phyloP scores from a whole-genome alignment of 192 early-diverging fungal species.

The Gonapodya sp. region DNA sequence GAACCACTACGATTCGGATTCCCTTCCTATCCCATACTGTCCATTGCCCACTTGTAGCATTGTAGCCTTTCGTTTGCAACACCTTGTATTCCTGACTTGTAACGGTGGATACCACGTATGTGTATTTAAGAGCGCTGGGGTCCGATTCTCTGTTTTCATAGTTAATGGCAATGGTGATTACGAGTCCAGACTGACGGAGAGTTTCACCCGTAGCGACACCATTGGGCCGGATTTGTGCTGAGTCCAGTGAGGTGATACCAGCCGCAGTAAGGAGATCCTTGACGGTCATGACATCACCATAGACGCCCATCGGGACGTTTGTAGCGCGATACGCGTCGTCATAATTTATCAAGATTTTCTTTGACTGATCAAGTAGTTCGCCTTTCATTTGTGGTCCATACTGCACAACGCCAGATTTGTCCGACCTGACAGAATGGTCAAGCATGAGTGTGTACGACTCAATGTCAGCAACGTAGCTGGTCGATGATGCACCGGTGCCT shows the following conservation, averaged over 20 bases:
- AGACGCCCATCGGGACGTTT: neutral
- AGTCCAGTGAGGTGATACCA: neutral
- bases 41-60: neutral
- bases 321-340: neutral
- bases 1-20: neutral
- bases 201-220: neutral
- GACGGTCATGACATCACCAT: neutral
- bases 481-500: neutral
- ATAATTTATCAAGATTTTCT: neutral
- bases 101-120: neutral
- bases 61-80: neutral
- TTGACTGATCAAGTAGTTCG: neutral
- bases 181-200: neutral
- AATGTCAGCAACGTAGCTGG: neutral
- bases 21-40: neutral
- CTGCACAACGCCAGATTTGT: neutral
- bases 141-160: neutral
- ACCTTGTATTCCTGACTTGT: conserved; percentile 1
- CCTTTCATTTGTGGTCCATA: neutral
- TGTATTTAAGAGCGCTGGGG: neutral
- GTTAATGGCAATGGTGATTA: neutral
- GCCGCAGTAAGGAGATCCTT: neutral
- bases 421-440: neutral
- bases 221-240: neutral
- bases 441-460: neutral